These are phyloP conservation scores for Yarrowia divulgata DNA, from an alignment of 805 yeast species.

Conservation along the genomic window DNA sequence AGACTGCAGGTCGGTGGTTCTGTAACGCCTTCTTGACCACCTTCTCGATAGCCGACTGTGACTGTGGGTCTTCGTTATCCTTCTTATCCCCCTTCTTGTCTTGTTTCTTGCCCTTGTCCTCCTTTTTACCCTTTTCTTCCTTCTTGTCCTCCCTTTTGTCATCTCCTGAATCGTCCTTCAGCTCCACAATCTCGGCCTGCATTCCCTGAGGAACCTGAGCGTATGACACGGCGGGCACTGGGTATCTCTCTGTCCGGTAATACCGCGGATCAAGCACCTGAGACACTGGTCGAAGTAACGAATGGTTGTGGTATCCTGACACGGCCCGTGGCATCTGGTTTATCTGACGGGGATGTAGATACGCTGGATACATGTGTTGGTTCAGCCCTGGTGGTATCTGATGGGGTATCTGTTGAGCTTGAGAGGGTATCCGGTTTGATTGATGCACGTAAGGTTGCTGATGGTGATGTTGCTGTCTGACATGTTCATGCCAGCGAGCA, in stretches of 20 bases:
- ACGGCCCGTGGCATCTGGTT: neutral
- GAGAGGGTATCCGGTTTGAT: neutral
- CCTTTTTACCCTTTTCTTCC: neutral
- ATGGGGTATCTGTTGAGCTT: neutral
- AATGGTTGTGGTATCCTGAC: conserved; percentile 22
- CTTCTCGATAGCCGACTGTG: conserved; percentile 1
- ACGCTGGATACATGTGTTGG: neutral
- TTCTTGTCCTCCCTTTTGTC: neutral
- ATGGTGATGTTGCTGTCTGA: neutral
- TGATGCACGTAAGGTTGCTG: neutral
- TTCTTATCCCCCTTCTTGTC: neutral
- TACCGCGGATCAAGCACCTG: conserved; percentile 11
- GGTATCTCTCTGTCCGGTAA: conserved; percentile 10
- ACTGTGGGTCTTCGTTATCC: neutral
- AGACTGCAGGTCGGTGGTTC: conserved; percentile 17
- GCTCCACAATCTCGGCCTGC: conserved; percentile 26
- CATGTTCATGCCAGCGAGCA: conserved; percentile 32
- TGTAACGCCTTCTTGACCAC: conserved; percentile 13
- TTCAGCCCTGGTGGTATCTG: conserved; percentile 1
- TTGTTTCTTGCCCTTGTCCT: neutral
- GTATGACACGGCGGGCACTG: conserved; percentile 11
- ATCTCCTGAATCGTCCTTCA: conserved; percentile 8
- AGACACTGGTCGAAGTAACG: conserved; percentile 13
- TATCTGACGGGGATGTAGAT: neutral
- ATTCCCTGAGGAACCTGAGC: conserved; percentile 6